Base-by-base conservation (phyloP, 768 basidiomycete species). In the Serendipita sp. region DNA sequence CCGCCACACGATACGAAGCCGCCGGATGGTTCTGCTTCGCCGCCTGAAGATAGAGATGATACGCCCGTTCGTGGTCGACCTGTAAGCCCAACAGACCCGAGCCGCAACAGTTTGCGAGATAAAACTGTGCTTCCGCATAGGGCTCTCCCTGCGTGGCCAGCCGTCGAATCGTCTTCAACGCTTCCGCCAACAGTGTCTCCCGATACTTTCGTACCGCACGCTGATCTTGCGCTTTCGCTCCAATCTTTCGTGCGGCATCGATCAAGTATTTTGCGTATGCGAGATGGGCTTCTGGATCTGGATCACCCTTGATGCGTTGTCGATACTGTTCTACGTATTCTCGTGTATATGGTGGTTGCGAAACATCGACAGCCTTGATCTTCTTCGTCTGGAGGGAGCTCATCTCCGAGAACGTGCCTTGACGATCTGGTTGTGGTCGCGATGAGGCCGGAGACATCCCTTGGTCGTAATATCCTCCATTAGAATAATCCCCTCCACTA, bases 281-380 rank as follows among this genome's bases (percentile, higher is more conserved):
- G 74, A 97, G 98, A 73, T 98, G 96, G 30, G 94, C 91, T 74
- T 98, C 96, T 0, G 95, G 95, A 73, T 99, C 96, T 1, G 94
- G 94, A 74, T 99, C 96, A 34, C 84, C 87, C 75, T 98, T 98
- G 77, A 99, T 96, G 63, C 96, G 85, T 65, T 89, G 87, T 18
- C 96, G 89, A 76, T 99, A 99, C 72, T 96, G 88, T 72, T 99
- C 96, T 69, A 99, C 93, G 72, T 94, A 96, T 70, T 93, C 87
- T 72, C 92, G 94, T 16, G 92, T 96, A 73, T 85, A 94, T 1
- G 94, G 94, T 28, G 90, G 90, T 23, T 68, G 67, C 44, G 78
- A 83, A 65, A 91, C 77, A 72, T 92, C 90, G 51, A 91, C 82
- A 2, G 90, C 90, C 73, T 90, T 91, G 66, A 81, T 84, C 74